Base-by-base conservation (phyloP, 2,329 filamentous ascomycete genomes). In the Clarireedia homoeocarpa region DNA sequence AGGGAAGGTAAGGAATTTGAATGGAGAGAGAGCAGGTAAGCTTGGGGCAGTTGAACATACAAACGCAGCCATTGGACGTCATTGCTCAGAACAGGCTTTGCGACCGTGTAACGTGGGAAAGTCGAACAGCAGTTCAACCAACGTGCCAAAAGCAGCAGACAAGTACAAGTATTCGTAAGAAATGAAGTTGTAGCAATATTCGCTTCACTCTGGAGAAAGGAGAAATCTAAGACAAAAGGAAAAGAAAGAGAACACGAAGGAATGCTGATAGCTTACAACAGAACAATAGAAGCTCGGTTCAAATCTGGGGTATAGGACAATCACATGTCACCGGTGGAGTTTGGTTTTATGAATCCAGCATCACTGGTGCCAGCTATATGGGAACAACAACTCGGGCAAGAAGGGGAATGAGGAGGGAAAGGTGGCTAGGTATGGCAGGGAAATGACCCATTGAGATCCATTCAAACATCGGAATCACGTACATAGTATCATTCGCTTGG, bases 61-160 rank as follows among this genome's bases (percentile, higher is more conserved):
- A 60, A 70, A 66, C 52, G 67, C 68, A 61, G 68, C 67, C 68
- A 70, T 70, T 60, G 44, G 62, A 66, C 67, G 67, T 68, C 66
- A 67, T 67, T 63, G 59, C 62, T 61, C 20, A 42, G 34, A 59
- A 45, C 57, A 57, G 55, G 59, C 53, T 55, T 58, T 56, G 34
- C 46, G 38, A 58, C 42, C 44, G 23, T 26, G 20, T 49, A n/a
- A 30, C 15, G 38, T 20, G 20, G 45, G 9, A 30, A 20, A 50
- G 34, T 30, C 44, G 24, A 42, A 42, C 12, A 9, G 39, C 39
- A n/a, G 27, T 30, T 30, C 27, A 30, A 30, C 27, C 27, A 30
- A 30, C 27, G 27, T 12, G 7, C 7, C 7, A 30, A 30, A 40
- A 40, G 7, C 17, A 40, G 39, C 39, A 40, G 15, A 40, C 39